These are phyloP conservation scores for Trichoderma aggressivum DNA, from an alignment of 2,329 filamentous ascomycete genomes.

Conservation along the genomic window DNA sequence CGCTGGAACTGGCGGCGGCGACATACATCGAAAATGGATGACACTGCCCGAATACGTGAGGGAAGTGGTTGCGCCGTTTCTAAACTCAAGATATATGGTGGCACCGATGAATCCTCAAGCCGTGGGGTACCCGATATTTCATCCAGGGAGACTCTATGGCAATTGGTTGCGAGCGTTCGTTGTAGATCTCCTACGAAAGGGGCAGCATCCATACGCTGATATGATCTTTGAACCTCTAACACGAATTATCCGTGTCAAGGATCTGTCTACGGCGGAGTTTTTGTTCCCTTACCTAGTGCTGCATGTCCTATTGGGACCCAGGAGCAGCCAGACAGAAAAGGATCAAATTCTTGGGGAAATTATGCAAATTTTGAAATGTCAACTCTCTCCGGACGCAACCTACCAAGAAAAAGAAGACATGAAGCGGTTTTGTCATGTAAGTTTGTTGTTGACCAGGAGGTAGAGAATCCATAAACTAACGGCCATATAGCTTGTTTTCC, in stretches of 20 bases:
- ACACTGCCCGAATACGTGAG: constrained; percentile 72
- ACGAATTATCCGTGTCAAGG: constrained; percentile 79
- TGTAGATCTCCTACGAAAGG: constrained; percentile 75
- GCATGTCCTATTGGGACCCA: constrained; percentile 74
- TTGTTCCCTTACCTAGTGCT: constrained; percentile 82
- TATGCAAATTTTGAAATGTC: constrained; percentile 66
- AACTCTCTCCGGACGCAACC: constrained; percentile 46
- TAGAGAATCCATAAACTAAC: constrained; percentile 22
- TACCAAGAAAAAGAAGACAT: constrained; percentile 69
- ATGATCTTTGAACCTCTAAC: constrained; percentile 79
- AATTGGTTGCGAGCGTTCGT: constrained; percentile 80
- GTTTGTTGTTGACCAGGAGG: constrained; percentile 23
- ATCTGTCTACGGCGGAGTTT: constrained; percentile 82
- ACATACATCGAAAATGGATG: constrained; percentile 71
- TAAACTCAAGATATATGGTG: constrained; percentile 78
- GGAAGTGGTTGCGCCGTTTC: constrained; percentile 82
- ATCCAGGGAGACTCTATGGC: constrained; percentile 62
- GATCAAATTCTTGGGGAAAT: constrained; percentile 70
- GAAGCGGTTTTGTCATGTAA: constrained; percentile 82
- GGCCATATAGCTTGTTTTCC: constrained; percentile 71
- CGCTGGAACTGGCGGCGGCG: constrained; percentile 47
- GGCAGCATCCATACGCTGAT: constrained; percentile 68
- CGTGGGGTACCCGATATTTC: constrained; percentile 76
- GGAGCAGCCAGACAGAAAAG: constrained; percentile 57
- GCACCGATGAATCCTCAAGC: constrained; percentile 55